Evolutionary conservation across 805 yeast species (phyloP), one percentile per base, ranked within the genome.

Genomic region (Komagataella pseudopastoris): DNA sequence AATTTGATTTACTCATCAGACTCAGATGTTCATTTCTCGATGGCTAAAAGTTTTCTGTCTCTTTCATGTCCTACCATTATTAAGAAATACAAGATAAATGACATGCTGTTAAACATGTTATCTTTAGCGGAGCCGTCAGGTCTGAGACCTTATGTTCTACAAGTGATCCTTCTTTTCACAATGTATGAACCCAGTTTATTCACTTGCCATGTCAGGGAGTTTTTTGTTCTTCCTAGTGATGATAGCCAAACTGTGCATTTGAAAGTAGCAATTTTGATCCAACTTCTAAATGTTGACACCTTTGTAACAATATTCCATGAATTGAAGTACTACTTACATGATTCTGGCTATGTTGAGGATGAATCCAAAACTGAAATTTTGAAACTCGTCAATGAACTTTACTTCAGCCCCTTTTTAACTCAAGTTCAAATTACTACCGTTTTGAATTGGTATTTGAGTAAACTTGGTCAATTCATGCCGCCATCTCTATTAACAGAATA

Each of bases 391-490:
- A 53, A 72, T 68, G 49, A 51, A 3, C 50, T 63, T 6, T 53
- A 57, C 23, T 51, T 30, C 56, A 8, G 7, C 48, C 30, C 12
- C 14, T 51, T 49, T 16, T 17, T 73, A 2, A 65, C 71, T 2
- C 58, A 66, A 1, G 70, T 67, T n/a, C 78, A 84, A 72, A 74
- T 76, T 45, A 62, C 71, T 6, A 74, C 68, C 54, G 72, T 84
- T 3, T 71, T 87, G 56, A 75, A 71, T 50, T 85, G 95, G 88
- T 88, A 55, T 68, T 80, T 55, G 63, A 61, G 22, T 70, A 81
- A 59, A 66, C 82, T 52, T 59, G 75, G 54, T 30, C 51, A 59
- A 23, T 16, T 20, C 17, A 5, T 66, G 65, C 45, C 59, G 54
- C 62, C 62, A 3, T 63, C 50, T 6, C 51, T 83, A 4, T 71